phyloP scores from a whole-genome alignment of 2,329 filamentous ascomycete genomes.

The Macrophomina pseudophaseolina region DNA sequence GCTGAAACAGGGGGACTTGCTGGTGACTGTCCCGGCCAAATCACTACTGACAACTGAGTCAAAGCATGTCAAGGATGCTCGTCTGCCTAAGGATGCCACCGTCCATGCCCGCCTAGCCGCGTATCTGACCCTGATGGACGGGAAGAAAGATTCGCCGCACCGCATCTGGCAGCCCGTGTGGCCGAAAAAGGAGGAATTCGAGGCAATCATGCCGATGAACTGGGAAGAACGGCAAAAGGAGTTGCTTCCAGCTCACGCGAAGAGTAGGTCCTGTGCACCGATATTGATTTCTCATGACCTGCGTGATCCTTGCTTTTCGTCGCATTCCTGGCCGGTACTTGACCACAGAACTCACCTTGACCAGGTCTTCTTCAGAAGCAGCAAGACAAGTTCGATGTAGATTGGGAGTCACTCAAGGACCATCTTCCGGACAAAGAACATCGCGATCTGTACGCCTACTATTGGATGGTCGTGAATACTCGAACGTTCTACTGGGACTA shows the following conservation, averaged over 20 bases:
- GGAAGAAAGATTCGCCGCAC: conserved; percentile 51
- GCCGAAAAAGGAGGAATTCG: conserved; percentile 67
- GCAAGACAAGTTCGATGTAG: conserved; percentile 55
- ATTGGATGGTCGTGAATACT: conserved; percentile 66
- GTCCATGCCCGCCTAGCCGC: conserved; percentile 77
- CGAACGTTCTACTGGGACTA: conserved; percentile 64
- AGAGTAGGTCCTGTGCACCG: conserved; percentile 31
- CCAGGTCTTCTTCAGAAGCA: conserved; percentile 60
- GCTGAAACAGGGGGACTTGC: conserved; percentile 65
- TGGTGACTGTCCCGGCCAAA: conserved; percentile 69
- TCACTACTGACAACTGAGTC: conserved; percentile 69
- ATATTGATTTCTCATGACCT: conserved; percentile 8
- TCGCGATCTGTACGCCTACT: conserved; percentile 53
- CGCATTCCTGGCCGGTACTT: conserved; percentile 19
- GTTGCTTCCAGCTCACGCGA: conserved; percentile 45
- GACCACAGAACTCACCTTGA: conserved; percentile 7
- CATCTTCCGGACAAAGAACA: conserved; percentile 49
- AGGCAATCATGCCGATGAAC: conserved; percentile 61
- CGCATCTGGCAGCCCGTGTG: conserved; percentile 69
- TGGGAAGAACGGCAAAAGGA: conserved; percentile 54
- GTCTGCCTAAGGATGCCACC: conserved; percentile 60
- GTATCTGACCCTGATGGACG: conserved; percentile 60
- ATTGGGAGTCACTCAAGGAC: conserved; percentile 53
- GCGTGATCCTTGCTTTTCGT: conserved; percentile 11
- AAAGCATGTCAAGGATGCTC: conserved; percentile 53